Base-by-base conservation (phyloP, 306 rosid species). In the Pyrus bretschneideri region DNA sequence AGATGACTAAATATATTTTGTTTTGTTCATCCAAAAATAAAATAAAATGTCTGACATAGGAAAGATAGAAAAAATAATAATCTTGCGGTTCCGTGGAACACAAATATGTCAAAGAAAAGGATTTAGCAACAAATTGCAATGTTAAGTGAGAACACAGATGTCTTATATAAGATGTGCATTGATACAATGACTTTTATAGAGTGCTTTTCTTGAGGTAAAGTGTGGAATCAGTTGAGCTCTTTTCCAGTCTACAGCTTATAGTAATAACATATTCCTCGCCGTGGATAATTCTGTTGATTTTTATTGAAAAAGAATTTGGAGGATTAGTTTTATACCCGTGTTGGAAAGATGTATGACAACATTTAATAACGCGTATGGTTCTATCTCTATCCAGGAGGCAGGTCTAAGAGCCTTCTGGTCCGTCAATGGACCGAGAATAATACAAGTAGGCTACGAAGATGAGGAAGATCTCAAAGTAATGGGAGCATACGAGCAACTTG, bases 321-420 rank as follows among this genome's bases (percentile, higher is more conserved):
- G 42, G 42, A 38, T 51, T 74, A 19, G 45, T 61, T 45, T 74
- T 62, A 25, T 29, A 14, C 21, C 57, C 14, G 33, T 5, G 55
- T n/a, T 10, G 64, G n/a, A 11, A 31, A 1, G 3, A 71, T 31
- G 21, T 71, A 51, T 51, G 6, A 72, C 15, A 49, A 38, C 65
- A 17, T 52, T 49, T 61, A 40, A 27, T 69, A 78, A 42, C 49
- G 23, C 66, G 65, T 55, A 1, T 22, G 38, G 33, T 31, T 72
- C 61, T 51, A 1, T 61, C 67, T 29, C 75, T 31, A 75, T 82
- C 49, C 83, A 94, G 98, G 98, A 92, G 69, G 92, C 95, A 35
- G 98, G 98, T 67, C 90, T 91, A 70, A 89, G 93, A 81, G 97
- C 97, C 69, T 89, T 94, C 68, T 94, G 98, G 97, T 91, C 95